Evolutionary conservation across 139 green algal genomes (phyloP).

Genomic region (Picochlorum sp.): DNA sequence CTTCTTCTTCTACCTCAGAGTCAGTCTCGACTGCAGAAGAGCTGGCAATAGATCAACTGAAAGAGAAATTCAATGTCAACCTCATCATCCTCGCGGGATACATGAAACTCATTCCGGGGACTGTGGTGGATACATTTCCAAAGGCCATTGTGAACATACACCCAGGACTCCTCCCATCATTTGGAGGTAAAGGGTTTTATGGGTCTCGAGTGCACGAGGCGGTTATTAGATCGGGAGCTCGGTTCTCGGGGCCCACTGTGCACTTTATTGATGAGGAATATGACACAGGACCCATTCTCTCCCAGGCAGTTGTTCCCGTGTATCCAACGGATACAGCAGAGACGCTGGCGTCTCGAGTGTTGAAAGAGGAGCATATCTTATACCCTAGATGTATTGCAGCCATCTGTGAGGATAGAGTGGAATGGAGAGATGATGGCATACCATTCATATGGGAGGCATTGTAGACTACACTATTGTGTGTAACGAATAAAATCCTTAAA

Average conservation of each 20-base stretch:
- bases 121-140: conserved; percentile 66
- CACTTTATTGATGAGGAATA: conserved; percentile 98
- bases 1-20: not conserved
- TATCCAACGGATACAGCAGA: conserved; percentile 67
- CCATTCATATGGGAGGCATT: conserved; percentile 51
- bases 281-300: conserved; percentile 90
- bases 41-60: too few relatives aligned
- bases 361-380: conserved; percentile 78
- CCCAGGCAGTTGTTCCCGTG: conserved; percentile 81
- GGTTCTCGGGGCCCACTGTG: conserved; percentile 83
- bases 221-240: conserved; percentile 81
- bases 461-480: not conserved
- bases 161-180: conserved; percentile 89
- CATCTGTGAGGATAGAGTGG: conserved; percentile 77
- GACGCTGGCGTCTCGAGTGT: conserved; percentile 71
- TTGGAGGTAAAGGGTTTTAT: conserved; percentile 94
- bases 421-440: conserved; percentile 80
- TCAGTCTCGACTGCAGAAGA: conserved; percentile 1
- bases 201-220: conserved; percentile 82
- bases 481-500: not conserved
- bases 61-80: conserved; percentile 36
- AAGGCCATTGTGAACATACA: conserved; percentile 97
- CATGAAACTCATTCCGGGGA: conserved; percentile 82
- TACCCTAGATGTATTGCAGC: conserved; percentile 86
- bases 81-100: conserved; percentile 91